These are phyloP conservation scores for Phytophthora citrophthora DNA, from an alignment of 352 stramenopile genomes.

Conservation along the genomic window DNA sequence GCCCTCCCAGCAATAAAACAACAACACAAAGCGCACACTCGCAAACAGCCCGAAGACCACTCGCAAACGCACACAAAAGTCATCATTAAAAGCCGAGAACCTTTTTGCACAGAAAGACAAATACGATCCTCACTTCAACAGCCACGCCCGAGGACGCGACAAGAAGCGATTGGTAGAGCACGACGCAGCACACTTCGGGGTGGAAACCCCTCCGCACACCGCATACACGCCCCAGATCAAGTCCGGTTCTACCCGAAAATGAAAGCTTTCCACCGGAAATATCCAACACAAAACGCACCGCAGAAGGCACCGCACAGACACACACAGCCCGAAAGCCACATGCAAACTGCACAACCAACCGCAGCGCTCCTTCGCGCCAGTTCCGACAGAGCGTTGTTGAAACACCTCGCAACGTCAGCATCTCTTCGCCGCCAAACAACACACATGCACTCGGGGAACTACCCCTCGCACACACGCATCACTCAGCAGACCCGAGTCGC, in stretches of 20 bases:
- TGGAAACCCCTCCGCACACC: background rate
- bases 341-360: background rate
- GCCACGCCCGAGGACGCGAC: background rate
- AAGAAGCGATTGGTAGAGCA: slow-evolving; percentile 11
- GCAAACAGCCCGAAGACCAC: background rate
- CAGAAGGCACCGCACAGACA: slow-evolving; percentile 2
- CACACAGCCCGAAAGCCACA: background rate
- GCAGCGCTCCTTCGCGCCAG: slow-evolving; percentile 2
- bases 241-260: slow-evolving; percentile 10
- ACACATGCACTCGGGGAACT: background rate
- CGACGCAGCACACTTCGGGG: slow-evolving; percentile 1
- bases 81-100: slow-evolving; percentile 15
- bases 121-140: slow-evolving; percentile 17
- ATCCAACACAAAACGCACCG: slow-evolving; percentile 3
- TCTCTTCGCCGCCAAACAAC: background rate
- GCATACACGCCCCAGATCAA: slow-evolving; percentile 18
- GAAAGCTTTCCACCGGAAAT: slow-evolving; percentile 5
- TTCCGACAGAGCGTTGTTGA: slow-evolving; percentile 7
- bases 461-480: background rate
- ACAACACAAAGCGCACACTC: background rate
- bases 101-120: slow-evolving; percentile 9
- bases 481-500: no score
- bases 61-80: slow-evolving; percentile 3
- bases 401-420: slow-evolving; percentile 4
- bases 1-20: background rate